phyloP scores from a whole-genome alignment of 306 rosid genomes.

The Castanea sativa region DNA sequence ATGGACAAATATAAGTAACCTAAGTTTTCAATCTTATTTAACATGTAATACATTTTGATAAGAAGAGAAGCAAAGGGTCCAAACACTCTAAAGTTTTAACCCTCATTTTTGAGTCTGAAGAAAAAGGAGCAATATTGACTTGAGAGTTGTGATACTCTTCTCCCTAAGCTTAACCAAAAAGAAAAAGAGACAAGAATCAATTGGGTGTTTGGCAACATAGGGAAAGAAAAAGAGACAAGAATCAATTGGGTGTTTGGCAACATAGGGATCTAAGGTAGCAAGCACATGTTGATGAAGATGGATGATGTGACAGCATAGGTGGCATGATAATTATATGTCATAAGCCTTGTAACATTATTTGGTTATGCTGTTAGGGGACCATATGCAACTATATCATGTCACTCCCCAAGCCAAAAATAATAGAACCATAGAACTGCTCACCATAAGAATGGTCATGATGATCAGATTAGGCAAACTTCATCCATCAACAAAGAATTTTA shows the following conservation, averaged over 20 bases:
- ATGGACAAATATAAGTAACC: too few species aligned
- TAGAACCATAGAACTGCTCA: neutral
- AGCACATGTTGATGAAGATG: constrained; percentile 50
- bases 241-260: neutral
- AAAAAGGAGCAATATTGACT: too few species aligned
- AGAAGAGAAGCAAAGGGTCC: too few species aligned
- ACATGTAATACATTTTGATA: too few species aligned
- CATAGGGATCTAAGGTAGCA: constrained; percentile 45
- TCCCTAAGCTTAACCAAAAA: neutral
- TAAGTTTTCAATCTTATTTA: too few species aligned
- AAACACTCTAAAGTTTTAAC: too few species aligned
- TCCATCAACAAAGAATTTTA: too few species aligned
- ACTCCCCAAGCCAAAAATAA: neutral
- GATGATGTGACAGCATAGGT: constrained; percentile 58
- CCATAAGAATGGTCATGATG: neutral
- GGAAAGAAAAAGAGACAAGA: constrained; percentile 16
- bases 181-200: neutral
- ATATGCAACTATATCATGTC: neutral
- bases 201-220: constrained; percentile 29
- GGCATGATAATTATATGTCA: constrained; percentile 56
- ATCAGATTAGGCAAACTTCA: neutral
- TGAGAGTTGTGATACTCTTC: neutral
- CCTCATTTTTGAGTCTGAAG: too few species aligned
- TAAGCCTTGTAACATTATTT: constrained; percentile 31
- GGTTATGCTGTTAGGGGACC: constrained; percentile 70